Base-by-base conservation (phyloP, 1,284 basidiomycete species). In the Pseudozyma tsukubaensis region DNA sequence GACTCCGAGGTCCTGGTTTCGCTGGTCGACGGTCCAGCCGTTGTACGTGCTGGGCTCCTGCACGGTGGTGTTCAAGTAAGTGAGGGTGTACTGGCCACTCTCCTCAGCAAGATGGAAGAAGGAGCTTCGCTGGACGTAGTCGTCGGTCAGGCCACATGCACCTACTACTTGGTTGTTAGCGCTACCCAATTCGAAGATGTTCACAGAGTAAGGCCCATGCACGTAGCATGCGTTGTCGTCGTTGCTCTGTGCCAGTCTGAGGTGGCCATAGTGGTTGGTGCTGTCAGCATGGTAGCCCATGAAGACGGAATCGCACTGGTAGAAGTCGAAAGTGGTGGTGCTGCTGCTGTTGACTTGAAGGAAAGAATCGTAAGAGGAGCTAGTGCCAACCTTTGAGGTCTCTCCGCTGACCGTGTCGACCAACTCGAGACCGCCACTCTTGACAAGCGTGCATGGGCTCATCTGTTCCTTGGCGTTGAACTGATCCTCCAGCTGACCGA, bases 231-330 rank as follows among this genome's bases (percentile, higher is more conserved):
- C 24, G 10, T 48, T 12, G 29, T 21, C 12, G 29, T 32, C 29
- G 18, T 12, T 11, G 10, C 6, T 48, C 24, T 32, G 29, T 21
- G 19, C 24, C 19, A 44, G 43, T 9, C 11, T 32, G 21, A 60
- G 49, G 50, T 60, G 58, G 16, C 58, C 58, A 39, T 60, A 60
- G 18, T n/a, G 29, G 50, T 60, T 52, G 58, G 6, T 52, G 24
- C 29, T 35, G 45, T 52, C 37, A 16, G 43, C 40, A 0, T 48
- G 21, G 36, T 49, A 60, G 19, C 58, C 58, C 58, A 60, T 60
- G 37, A 48, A 60, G 29, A 21, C 42, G 19, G 58, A 60, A 29
- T 48, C 50, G 21, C 58, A 60, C 45, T 60, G 50, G 42, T 47
- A 60, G 58, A 60, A 60, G 43, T 14, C 49, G 37, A 60, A 53